Base-by-base conservation (phyloP, 2,329 filamentous ascomycete genomes). In the Aspergillus novoparasiticus region DNA sequence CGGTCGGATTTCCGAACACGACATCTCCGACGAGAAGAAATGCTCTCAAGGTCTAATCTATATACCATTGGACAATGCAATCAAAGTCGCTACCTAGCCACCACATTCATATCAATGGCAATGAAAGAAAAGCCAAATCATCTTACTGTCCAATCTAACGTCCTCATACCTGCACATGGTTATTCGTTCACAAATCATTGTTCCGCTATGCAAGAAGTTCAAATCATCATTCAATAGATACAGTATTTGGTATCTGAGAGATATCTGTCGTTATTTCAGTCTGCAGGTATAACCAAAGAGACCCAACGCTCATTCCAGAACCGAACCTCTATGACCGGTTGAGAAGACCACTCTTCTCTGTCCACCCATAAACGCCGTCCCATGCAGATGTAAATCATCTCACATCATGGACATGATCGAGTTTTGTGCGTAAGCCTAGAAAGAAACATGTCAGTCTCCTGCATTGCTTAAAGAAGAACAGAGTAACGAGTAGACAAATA, bases 391-490 rank as follows among this genome's bases (percentile, higher is more conserved):
- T 50, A 59, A 30, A 41, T 71, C 64, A 70, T 71, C 85, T 91
- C 86, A 93, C 83, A 93, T 85, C 69, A 86, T 87, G 64, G 88
- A 91, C 84, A 91, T 89, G 75, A 96, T 86, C 63, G 92, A 93
- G 78, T 87, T 94, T 75, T 92, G 89, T 56, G 92, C 92, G 77
- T 96, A 96, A 5, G 93, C 91, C 90, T 92, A 64, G 23, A 14
- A 57, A 65, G 36, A 65, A 63, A 60, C 19, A 19, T 4, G 8
- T 55, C 32, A 55, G 51, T 19, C 11, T 12, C 21, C 11, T 30
- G 50, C 23, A n/a, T n/a, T 60, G 48, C 14, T 58, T 28, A 2
- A 12, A 46, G 34, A 21, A 9, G 19, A 19, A 51, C 21, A 26
- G 2, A 36, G 26, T 32, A 26, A 21, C 30, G 26, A 55, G 14